Base-by-base conservation (phyloP, 495 filamentous ascomycete genomes). In the Penicillium tannophilum region DNA sequence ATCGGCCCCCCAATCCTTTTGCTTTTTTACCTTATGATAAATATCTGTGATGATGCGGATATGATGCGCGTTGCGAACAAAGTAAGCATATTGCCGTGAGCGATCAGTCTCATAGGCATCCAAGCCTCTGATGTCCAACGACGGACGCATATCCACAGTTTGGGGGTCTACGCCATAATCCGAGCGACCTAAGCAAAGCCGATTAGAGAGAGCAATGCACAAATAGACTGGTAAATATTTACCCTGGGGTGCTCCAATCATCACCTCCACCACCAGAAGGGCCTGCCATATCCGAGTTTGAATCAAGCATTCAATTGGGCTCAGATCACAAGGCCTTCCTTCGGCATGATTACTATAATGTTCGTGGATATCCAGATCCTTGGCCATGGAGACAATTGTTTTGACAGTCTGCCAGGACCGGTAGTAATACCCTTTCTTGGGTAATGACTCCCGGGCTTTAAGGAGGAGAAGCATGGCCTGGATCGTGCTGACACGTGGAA, bases 351-450 rank as follows among this genome's bases (percentile, higher is more conserved):
- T 80, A 43, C 86, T 85, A 62, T 86, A 85, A 73, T 98, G 94
- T 67, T 95, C 91, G 67, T 97, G 87, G 8, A 98, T 79, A 43
- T 91, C 92, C 54, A 98, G 79, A 68, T 98, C 94, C 64, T 95
- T 92, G 44, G 87, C 91, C 90, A 98, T 95, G 11, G 91, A 87
- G 23, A 97, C 87, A 54, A 93, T 88, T 43, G 90, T 92, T 54
- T 96, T 93, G 47, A 97, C 86, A 7, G 90, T 95, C 85, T 97
- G 97, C 94, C 94, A 98, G 11, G 94, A 98, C 24, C 94, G 86
- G 69, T 93, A 98, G 72, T 94, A 98, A 71, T 98, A 98, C 2
- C 94, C 94, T 64, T 91, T 87, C 69, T 94, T 94, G 2, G 95
- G 95, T 46, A 88, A 84, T 31, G 91, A 88, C 70, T 98, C 94